Evolutionary conservation across 1,284 basidiomycete species (phyloP).

Genomic region (Boletus subluridellus): DNA sequence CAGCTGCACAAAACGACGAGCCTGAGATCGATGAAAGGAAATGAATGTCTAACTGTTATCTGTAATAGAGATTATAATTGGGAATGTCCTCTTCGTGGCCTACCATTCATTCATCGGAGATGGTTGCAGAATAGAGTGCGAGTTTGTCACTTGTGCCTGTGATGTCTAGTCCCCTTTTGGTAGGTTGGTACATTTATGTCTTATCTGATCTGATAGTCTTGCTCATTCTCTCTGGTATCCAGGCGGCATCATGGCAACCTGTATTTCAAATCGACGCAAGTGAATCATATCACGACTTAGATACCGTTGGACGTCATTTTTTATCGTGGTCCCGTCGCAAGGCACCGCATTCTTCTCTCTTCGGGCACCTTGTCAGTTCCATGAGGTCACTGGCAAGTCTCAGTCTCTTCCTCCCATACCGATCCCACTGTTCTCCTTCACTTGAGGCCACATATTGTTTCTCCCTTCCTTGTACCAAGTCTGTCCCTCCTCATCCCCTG

Average conservation of each 20-base stretch:
- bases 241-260: neutral
- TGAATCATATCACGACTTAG: neutral
- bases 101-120: neutral
- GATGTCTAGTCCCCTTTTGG: conserved; percentile 8
- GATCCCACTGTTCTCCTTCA: neutral
- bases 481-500: conserved; percentile 3
- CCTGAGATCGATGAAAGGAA: conserved; percentile 1
- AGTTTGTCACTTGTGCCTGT: neutral
- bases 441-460: neutral
- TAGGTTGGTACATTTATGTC: neutral
- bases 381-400: neutral
- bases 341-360: conserved; percentile 4
- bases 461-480: neutral
- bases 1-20: neutral
- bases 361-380: neutral
- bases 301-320: conserved; percentile 4
- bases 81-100: neutral
- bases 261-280: neutral
- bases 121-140: neutral
- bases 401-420: neutral
- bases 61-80: neutral
- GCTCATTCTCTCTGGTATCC: neutral
- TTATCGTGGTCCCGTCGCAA: conserved; percentile 7
- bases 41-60: neutral
- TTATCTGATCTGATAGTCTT: neutral